A percentile compares a stretch with the other conserved stretches of the same genome.
phyloP scores from a whole-genome alignment of 768 basidiomycete species.

The Galerina sulciceps region DNA sequence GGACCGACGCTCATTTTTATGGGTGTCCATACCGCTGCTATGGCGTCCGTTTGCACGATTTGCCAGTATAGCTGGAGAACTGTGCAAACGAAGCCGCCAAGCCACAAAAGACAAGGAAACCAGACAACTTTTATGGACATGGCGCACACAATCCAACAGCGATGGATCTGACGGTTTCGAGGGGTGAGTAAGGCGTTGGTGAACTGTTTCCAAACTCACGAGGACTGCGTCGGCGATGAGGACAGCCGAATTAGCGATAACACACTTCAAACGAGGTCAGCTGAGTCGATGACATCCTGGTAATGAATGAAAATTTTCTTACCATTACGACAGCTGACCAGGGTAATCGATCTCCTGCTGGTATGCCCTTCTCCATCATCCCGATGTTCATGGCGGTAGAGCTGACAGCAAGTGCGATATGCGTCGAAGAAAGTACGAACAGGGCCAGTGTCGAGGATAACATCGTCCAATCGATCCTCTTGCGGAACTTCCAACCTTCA shows the following conservation, averaged over 20 bases:
- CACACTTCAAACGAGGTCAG: not conserved
- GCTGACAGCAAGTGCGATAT: not conserved
- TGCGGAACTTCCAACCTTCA: conserved; percentile 9
- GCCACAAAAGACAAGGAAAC: conserved; percentile 1
- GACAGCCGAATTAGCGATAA: not conserved
- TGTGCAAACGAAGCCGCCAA: conserved; percentile 4
- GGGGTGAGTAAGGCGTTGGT: not conserved
- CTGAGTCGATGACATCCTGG: no score
- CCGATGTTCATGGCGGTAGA: conserved; percentile 2
- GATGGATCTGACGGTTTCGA: not conserved
- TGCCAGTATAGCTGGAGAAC: conserved; percentile 12
- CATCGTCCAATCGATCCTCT: not conserved
- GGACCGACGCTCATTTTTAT: conserved; percentile 11
- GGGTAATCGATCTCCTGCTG: not conserved
- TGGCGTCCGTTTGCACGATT: not conserved
- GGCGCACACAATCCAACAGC: conserved; percentile 7
- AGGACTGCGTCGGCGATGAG: conserved; percentile 5
- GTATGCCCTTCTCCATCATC: not conserved
- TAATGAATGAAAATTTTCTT: not conserved
- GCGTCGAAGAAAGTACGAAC: conserved; percentile 1
- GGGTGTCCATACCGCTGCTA: conserved; percentile 4
- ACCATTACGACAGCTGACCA: conserved; percentile 7
- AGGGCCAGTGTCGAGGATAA: not conserved
- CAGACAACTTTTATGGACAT: not conserved
- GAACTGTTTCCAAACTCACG: not conserved